Evolutionary conservation across 2,329 filamentous ascomycete species (phyloP).

Genomic region (Metarhizium anisopliae): DNA sequence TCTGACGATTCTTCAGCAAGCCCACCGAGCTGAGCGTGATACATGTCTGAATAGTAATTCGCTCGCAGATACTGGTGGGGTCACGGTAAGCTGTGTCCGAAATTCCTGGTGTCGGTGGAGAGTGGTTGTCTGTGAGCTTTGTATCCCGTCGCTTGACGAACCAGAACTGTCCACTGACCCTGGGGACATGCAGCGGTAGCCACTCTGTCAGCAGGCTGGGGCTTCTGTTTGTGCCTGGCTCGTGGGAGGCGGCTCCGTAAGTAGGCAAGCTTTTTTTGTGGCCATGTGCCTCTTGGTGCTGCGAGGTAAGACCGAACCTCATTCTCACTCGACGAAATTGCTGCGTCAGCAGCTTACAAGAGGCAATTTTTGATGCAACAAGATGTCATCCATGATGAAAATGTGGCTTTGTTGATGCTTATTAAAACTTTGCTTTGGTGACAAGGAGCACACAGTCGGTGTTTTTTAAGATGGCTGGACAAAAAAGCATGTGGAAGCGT

Average conservation of each 20-base stretch:
- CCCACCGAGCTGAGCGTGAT: too few relatives aligned
- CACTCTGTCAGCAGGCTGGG: too few relatives aligned
- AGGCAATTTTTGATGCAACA: background rate
- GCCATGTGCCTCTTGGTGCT: background rate
- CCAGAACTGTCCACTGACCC: too few relatives aligned
- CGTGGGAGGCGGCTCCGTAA: background rate
- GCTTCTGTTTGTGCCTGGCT: too few relatives aligned
- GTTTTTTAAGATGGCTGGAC: background rate
- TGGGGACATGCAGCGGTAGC: too few relatives aligned
- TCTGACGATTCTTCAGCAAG: too few relatives aligned
- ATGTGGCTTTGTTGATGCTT: background rate
- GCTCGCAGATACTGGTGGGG: too few relatives aligned
- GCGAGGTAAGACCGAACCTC: background rate
- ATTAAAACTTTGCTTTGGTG: background rate
- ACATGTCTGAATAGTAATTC: too few relatives aligned
- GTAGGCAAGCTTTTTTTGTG: background rate
- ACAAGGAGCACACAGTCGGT: background rate
- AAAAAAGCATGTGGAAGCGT: background rate
- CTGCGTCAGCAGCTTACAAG: background rate
- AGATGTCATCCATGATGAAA: background rate
- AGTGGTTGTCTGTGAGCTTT: too few relatives aligned
- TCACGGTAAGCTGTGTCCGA: too few relatives aligned
- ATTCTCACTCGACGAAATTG: background rate
- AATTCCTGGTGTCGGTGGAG: too few relatives aligned
- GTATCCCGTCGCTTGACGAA: too few relatives aligned